A percentile compares a stretch with the other conserved stretches of the same genome.
Evolutionary conservation across 2,329 filamentous ascomycete species (phyloP).

Genomic region (Neurospora sp.): DNA sequence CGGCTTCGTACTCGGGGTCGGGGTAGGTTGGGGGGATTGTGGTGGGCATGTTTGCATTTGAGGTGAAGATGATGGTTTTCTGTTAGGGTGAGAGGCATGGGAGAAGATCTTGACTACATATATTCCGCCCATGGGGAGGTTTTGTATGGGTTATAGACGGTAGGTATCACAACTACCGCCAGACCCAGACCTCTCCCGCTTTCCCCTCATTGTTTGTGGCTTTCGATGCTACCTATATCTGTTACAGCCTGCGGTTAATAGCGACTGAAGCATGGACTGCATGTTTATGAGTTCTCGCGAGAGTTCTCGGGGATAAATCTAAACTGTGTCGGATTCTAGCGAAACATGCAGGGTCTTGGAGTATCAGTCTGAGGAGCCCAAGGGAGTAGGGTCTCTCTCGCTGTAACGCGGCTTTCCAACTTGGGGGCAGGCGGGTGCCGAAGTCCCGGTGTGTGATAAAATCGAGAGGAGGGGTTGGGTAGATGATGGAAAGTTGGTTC

Average conservation of each 20-base stretch:
- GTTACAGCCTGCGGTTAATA: background rate
- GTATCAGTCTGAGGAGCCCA: background rate
- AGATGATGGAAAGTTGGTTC: background rate
- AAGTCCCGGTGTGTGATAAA: background rate
- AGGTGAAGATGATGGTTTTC: too few relatives aligned
- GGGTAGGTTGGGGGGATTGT: slow-evolving; percentile 22
- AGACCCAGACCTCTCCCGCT: background rate
- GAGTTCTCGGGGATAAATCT: too few relatives aligned
- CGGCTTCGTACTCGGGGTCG: slow-evolving; percentile 31
- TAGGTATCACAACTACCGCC: background rate
- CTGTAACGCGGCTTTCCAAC: background rate
- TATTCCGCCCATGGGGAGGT: background rate
- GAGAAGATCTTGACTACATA: background rate
- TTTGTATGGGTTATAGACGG: background rate
- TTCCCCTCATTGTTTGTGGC: background rate
- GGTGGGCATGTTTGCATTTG: slow-evolving; percentile 3
- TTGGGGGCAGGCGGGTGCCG: background rate
- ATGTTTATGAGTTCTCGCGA: too few relatives aligned
- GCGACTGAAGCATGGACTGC: background rate
- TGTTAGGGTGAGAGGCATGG: background rate
- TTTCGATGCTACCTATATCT: background rate
- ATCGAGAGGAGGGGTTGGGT: background rate
- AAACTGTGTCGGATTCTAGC: background rate
- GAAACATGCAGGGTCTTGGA: background rate
- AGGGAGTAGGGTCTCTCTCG: background rate